These are phyloP conservation scores for Datura wrightii DNA, from an alignment of 257 asterid species.

Conservation along the genomic window DNA sequence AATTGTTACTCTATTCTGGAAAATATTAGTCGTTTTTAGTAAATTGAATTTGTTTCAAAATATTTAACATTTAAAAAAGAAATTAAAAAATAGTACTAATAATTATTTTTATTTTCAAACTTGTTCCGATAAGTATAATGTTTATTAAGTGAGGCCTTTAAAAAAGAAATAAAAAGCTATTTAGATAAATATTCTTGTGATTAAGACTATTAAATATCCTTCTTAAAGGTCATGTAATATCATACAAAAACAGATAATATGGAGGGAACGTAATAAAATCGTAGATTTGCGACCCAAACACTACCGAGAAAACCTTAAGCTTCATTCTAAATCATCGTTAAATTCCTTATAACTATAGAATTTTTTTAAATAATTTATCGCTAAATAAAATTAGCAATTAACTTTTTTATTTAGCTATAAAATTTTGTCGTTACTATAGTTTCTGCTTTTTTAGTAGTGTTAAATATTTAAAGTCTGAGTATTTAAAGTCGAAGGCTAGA, in stretches of 20 bases:
- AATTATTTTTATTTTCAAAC: neutral
- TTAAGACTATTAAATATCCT: neutral
- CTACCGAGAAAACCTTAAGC: too few species aligned
- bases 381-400: too few species aligned
- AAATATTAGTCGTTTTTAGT: neutral
- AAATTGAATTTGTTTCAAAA: neutral
- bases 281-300: too few species aligned
- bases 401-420: neutral
- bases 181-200: neutral
- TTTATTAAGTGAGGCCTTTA: neutral
- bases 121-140: neutral
- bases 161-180: neutral
- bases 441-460: too few species aligned
- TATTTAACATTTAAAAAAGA: neutral
- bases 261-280: neutral
- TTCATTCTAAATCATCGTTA: too few species aligned
- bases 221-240: too few species aligned
- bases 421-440: neutral
- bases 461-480: neutral
- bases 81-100: neutral
- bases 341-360: too few species aligned
- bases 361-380: neutral
- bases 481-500: neutral
- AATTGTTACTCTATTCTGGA: neutral
- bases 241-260: neutral